Evolutionary conservation across 2,329 filamentous ascomycete species (phyloP).

Genomic region (Diaporthe australafricana): DNA sequence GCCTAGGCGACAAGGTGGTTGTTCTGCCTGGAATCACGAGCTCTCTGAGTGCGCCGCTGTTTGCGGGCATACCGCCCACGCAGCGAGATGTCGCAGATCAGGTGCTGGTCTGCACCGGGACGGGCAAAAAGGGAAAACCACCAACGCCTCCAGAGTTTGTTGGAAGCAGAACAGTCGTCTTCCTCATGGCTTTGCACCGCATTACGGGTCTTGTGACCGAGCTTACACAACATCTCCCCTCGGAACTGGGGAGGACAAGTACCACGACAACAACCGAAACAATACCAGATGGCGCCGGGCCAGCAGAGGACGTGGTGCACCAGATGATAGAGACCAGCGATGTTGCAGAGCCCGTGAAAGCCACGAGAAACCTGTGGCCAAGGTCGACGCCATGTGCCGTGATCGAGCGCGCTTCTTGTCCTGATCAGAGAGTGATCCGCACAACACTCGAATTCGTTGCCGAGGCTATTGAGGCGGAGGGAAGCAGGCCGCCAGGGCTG

Average conservation of each 20-base stretch:
- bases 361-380: constrained; percentile 72
- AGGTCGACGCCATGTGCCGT: constrained; percentile 87
- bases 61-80: constrained; percentile 88
- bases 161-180: constrained; percentile 83
- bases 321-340: constrained; percentile 29
- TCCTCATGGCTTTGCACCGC: constrained; percentile 94
- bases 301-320: constrained; percentile 22
- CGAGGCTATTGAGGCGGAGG: constrained; percentile 87
- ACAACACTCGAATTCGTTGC: constrained; percentile 85
- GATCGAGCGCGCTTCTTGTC: constrained; percentile 91
- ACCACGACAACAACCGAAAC: constrained; percentile 6
- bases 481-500: constrained; percentile 88
- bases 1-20: constrained; percentile 70
- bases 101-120: constrained; percentile 95
- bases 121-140: constrained; percentile 87
- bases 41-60: constrained; percentile 86
- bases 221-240: constrained; percentile 63
- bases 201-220: constrained; percentile 79
- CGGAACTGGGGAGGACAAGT: constrained; percentile 46
- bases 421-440: constrained; percentile 91
- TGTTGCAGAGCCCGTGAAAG: background rate
- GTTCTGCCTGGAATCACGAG: constrained; percentile 94
- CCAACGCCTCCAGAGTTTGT: constrained; percentile 86
- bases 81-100: constrained; percentile 93
- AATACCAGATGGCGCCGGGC: background rate